phyloP scores from a whole-genome alignment of 345 rosid genomes.

The Eucalyptus lansdowneana region DNA sequence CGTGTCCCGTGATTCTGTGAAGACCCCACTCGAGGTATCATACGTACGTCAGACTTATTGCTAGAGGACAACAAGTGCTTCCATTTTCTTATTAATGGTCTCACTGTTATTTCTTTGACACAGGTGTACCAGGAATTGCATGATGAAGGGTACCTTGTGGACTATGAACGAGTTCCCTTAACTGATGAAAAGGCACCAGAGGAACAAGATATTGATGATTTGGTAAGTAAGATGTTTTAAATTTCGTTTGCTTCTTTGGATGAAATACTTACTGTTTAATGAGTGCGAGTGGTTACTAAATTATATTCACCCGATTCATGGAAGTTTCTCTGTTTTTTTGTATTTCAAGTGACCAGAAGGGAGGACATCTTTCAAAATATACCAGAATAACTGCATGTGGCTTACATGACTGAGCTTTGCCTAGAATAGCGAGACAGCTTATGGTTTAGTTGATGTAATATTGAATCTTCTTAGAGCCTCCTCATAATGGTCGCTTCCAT shows the following conservation, averaged over 20 bases:
- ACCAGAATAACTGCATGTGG: neutral
- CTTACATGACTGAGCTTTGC: neutral
- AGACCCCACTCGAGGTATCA: conserved; percentile 84
- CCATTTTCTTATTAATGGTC: neutral
- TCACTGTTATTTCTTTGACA: conserved; percentile 4
- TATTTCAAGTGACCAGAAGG: neutral
- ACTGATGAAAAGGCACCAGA: conserved; percentile 96
- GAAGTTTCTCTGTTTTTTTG: neutral
- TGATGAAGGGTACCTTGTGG: conserved; percentile 70
- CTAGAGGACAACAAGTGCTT: neutral
- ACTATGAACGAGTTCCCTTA: conserved; percentile 92
- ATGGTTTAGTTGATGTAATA: neutral
- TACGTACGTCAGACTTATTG: neutral
- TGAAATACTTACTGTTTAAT: neutral
- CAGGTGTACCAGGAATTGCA: conserved; percentile 89
- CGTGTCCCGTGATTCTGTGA: conserved; percentile 71
- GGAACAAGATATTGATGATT: conserved; percentile 78
- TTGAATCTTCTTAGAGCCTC: neutral
- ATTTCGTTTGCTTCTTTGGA: neutral
- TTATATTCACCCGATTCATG: neutral
- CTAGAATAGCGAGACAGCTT: neutral
- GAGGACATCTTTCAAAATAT: neutral
- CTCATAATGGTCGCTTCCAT: neutral
- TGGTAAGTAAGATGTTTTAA: conserved; percentile 34
- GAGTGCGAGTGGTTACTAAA: neutral